Base-by-base conservation (phyloP, 148 eudicot genomes). In the Rhododendron henanense region DNA sequence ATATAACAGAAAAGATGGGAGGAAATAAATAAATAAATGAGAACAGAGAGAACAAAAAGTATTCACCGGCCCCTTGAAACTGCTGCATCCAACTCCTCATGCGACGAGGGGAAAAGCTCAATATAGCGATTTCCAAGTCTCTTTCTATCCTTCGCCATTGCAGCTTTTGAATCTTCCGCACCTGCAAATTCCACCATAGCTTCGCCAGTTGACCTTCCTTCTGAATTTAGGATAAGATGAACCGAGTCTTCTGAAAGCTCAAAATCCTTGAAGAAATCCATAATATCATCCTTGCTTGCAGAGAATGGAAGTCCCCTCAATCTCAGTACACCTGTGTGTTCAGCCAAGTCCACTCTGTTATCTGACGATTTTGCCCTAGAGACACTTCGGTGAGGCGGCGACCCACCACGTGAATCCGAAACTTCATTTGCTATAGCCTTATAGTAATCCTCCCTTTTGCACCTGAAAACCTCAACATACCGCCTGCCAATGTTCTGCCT, bases 231-330 rank as follows among this genome's bases (percentile, higher is more conserved):
- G 18, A 90, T 89, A 35, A 97, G 85, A 87, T 95, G 94, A 87
- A 97, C 88, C 1, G 94, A 89, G 35, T 91, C 95, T 83, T 97
- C 98, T 1, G 95, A 83, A 81, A 97, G 67, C 37, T 78, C 87
- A 85, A 93, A 97, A 13, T 93, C 94, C 63, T 89, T 92, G 85
- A 97, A 97, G 88, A 97, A 97, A 63, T 95, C 98, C 21, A 90
- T 79, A 77, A 97, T 93, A 57, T 97, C 99, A 82, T 97, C 98
- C 86, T 94, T 95, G 69, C 93, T 90, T 73, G 99, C 99, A 35
- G 99, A 95, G 90, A 92, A 97, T 33, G 99, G 99, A 90, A 97
- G 88, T 44, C 99, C 98, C 89, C 99, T 95, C 95, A 97, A 61
- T 81, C 97, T 92, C 82, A 97, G 50, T 31, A 97, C 84, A 51